These are phyloP conservation scores for Candida anutae DNA, from an alignment of 1,139 yeast genomes.

Conservation along the genomic window DNA sequence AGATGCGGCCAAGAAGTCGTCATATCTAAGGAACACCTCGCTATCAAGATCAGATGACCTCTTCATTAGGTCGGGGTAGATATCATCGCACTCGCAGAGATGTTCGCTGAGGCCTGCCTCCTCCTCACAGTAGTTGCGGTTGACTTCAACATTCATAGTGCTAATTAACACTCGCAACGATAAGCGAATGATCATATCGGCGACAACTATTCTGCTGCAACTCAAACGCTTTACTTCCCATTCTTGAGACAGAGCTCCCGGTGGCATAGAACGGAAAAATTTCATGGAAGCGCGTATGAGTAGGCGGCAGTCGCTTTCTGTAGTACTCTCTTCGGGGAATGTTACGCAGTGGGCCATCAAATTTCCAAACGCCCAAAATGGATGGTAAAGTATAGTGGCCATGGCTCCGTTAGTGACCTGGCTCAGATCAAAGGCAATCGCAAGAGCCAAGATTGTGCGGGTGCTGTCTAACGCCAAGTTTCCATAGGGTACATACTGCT, in stretches of 20 bases:
- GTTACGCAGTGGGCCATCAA: slow-evolving; percentile 5
- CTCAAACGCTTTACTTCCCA: slow-evolving; percentile 5
- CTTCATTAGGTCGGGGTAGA: no score
- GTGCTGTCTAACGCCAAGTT: slow-evolving; percentile 7
- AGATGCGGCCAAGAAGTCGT: no score
- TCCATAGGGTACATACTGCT: slow-evolving; percentile 4
- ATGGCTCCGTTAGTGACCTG: slow-evolving; percentile 15
- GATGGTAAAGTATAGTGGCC: slow-evolving; percentile 25
- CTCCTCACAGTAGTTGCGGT: slow-evolving; percentile 7
- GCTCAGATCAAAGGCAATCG: slow-evolving; percentile 4
- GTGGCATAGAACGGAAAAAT: slow-evolving; percentile 4
- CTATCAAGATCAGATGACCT: no score
- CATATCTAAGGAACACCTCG: no score
- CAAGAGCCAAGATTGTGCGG: slow-evolving; percentile 6
- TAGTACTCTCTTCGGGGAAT: slow-evolving; percentile 2
- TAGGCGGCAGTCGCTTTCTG: slow-evolving; percentile 8
- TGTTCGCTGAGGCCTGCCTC: slow-evolving; percentile 12
- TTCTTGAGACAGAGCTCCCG: slow-evolving; percentile 1
- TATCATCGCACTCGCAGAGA: slow-evolving; percentile 9
- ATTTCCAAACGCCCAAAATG: slow-evolving; percentile 11
- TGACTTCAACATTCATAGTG: slow-evolving; percentile 7
- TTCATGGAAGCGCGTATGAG: slow-evolving; percentile 12
- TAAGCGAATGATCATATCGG: slow-evolving; percentile 10
- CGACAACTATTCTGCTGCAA: slow-evolving; percentile 6
- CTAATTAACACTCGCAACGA: slow-evolving; percentile 14